Conservation (phyloP, 140 eudicot species). For the Erigeron philadelphicus region DNA sequence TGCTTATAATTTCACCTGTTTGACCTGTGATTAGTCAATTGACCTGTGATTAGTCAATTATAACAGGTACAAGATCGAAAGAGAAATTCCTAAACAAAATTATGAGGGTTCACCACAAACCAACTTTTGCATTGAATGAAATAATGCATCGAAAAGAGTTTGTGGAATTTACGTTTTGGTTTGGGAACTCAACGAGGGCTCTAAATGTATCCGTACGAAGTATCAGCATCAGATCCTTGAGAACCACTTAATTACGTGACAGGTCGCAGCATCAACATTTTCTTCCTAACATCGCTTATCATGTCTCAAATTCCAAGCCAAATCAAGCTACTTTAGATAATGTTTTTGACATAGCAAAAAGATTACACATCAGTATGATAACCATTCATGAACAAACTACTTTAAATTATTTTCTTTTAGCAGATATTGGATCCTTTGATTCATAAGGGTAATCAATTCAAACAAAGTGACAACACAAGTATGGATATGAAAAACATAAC, state of each 20-base stretch:
- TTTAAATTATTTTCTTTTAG: background rate
- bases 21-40: too few species aligned
- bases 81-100: background rate
- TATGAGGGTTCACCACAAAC: background rate
- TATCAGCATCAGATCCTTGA: slow-evolving; percentile 72
- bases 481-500: slow-evolving; percentile 5
- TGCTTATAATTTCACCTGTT: too few species aligned
- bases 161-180: slow-evolving; percentile 67
- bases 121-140: slow-evolving; percentile 19
- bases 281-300: slow-evolving; percentile 93
- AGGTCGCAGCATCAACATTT: slow-evolving; percentile 82
- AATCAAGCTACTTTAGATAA: too few species aligned
- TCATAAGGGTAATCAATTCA: background rate
- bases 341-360: too few species aligned
- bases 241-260: slow-evolving; percentile 93
- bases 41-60: too few species aligned
- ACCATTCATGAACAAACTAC: too few species aligned
- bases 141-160: slow-evolving; percentile 1
- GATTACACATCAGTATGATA: too few species aligned
- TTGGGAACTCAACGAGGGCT: slow-evolving; percentile 95
- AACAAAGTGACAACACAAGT: slow-evolving; percentile 7
- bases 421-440: background rate
- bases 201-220: slow-evolving; percentile 95
- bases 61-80: background rate
- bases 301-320: slow-evolving; percentile 98